These are phyloP conservation scores for Dacryopinax spathularia DNA, from an alignment of 768 basidiomycete genomes.

Conservation along the genomic window DNA sequence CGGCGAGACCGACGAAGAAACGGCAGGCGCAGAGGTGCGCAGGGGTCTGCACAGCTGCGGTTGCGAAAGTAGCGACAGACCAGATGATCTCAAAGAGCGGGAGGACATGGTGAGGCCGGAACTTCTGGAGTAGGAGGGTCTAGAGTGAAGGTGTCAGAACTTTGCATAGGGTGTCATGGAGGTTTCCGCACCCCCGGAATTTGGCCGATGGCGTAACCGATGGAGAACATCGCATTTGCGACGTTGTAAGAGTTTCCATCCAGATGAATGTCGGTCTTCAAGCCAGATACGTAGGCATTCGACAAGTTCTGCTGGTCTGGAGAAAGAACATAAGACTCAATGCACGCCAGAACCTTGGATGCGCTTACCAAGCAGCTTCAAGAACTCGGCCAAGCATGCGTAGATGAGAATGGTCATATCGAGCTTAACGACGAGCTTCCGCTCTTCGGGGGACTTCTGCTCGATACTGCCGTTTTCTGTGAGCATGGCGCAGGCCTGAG, in stretches of 20 bases:
- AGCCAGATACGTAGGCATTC: not conserved
- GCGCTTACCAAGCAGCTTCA: not conserved
- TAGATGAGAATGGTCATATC: not conserved
- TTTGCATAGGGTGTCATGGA: too few species aligned
- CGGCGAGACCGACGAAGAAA: slow-evolving; percentile 58
- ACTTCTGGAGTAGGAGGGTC: slow-evolving; percentile 50
- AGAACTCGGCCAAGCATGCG: not conserved
- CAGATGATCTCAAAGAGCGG: slow-evolving; percentile 37
- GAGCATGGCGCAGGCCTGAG: too few species aligned
- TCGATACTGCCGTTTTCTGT: not conserved
- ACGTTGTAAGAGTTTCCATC: slow-evolving; percentile 17
- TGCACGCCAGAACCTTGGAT: not conserved
- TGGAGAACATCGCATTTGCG: slow-evolving; percentile 50
- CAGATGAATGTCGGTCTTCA: not conserved
- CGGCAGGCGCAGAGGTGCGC: slow-evolving; percentile 43
- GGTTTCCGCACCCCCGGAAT: not conserved
- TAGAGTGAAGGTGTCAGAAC: too few species aligned
- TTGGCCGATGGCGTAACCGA: slow-evolving; percentile 52
- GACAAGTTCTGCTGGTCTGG: not conserved
- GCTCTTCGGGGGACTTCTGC: not conserved
- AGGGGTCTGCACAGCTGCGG: slow-evolving; percentile 13
- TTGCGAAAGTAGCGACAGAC: slow-evolving; percentile 39
- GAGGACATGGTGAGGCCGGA: slow-evolving; percentile 52
- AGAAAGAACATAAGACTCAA: not conserved
- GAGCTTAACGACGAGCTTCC: not conserved